A percentile compares a stretch with the other conserved stretches of the same genome.
Conservation (phyloP, 257 asterid genomes). For the Striga asiatica region DNA sequence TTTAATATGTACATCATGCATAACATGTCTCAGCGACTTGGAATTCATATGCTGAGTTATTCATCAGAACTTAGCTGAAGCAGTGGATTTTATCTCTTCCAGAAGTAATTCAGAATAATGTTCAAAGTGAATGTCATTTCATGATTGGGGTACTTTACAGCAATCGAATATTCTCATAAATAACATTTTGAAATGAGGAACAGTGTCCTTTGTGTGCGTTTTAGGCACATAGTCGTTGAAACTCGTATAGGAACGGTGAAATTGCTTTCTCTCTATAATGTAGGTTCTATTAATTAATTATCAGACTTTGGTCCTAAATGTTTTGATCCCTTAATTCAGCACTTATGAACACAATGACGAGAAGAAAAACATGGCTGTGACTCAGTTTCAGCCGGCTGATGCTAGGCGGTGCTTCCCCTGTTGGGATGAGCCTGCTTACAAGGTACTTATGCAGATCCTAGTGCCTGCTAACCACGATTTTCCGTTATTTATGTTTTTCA, state of each 20-base stretch:
- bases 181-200: not conserved
- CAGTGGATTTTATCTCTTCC: not conserved
- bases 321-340: conserved; percentile 34
- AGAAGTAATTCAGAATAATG: not conserved
- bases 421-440: conserved; percentile 97
- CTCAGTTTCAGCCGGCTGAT: conserved; percentile 97
- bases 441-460: conserved; percentile 36
- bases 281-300: not conserved
- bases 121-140: not conserved
- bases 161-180: not conserved
- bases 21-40: not conserved
- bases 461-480: conserved; percentile 1
- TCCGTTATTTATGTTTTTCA: no score
- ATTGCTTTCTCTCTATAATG: not conserved
- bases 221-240: not conserved
- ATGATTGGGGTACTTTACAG: not conserved
- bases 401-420: conserved; percentile 98
- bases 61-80: not conserved
- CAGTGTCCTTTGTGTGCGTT: not conserved
- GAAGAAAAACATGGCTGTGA: conserved; percentile 90
- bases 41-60: not conserved
- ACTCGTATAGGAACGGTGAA: not conserved
- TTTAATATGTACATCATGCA: no score
- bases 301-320: not conserved
- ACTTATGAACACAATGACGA: conserved; percentile 73